phyloP scores from a whole-genome alignment of 129 eudicot species.

The Helianthus tuberosus region DNA sequence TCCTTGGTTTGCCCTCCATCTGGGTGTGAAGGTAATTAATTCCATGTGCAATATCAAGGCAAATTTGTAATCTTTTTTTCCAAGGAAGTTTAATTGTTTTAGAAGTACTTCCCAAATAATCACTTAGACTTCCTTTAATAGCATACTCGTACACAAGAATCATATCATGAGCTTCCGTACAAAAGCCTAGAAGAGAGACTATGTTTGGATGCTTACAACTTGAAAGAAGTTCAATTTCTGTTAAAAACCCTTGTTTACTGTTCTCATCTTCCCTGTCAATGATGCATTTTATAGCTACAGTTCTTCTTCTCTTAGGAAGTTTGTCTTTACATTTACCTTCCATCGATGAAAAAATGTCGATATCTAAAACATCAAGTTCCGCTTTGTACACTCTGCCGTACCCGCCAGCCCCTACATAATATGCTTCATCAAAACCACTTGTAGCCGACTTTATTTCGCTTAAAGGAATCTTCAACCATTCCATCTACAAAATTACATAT shows the following conservation, averaged over 20 bases:
- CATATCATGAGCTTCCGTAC: not conserved
- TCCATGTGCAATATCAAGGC: slow-evolving; percentile 16
- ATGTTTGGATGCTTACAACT: not conserved
- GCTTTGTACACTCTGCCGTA: no score
- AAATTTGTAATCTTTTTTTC: not conserved
- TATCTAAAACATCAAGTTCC: no score
- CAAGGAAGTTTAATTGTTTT: not conserved
- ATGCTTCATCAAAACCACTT: no score
- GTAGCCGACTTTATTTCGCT: no score
- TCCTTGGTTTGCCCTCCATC: not conserved
- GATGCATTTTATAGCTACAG: slow-evolving; percentile 12
- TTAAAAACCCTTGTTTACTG: not conserved
- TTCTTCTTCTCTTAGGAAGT: not conserved
- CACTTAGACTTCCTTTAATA: slow-evolving; percentile 1
- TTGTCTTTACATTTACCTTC: no score
- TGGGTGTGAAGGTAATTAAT: not conserved
- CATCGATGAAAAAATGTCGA: no score
- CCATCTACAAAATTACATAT: no score
- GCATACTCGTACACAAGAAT: slow-evolving; percentile 22
- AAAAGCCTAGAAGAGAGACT: slow-evolving; percentile 4
- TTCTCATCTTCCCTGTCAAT: not conserved
- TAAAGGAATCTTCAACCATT: no score
- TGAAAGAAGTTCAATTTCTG: slow-evolving; percentile 6
- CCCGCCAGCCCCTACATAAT: no score
- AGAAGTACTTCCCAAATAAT: not conserved